Conservation (phyloP, 306 rosid species). For the Dicorynia guianensis region DNA sequence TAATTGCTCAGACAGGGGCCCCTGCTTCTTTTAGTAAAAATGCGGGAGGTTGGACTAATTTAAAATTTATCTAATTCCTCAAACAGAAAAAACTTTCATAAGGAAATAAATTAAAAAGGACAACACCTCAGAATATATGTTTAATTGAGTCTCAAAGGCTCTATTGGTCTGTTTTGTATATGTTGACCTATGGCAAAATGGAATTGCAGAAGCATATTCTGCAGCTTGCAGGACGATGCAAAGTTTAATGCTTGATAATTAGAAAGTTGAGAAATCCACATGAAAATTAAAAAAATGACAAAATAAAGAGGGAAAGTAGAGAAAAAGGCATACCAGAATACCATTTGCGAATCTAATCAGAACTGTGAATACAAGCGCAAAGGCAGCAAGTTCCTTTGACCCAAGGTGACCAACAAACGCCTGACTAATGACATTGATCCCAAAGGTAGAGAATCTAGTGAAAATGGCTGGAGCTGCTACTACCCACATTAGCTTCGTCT, state of each 20-base stretch:
- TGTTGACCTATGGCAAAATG: too few relatives aligned
- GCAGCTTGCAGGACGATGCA: too few relatives aligned
- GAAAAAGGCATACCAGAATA: slow-evolving; percentile 41
- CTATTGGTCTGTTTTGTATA: too few relatives aligned
- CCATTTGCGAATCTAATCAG: slow-evolving; percentile 54
- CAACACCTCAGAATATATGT: too few relatives aligned
- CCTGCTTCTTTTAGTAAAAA: not conserved
- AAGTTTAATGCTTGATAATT: not conserved
- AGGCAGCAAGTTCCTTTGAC: slow-evolving; percentile 55
- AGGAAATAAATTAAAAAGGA: too few relatives aligned
- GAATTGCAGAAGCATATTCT: too few relatives aligned
- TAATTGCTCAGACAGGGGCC: not conserved
- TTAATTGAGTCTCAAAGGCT: too few relatives aligned
- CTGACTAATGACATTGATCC: slow-evolving; percentile 54
- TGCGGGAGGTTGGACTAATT: not conserved
- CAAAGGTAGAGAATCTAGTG: slow-evolving; percentile 49
- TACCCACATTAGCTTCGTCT: slow-evolving; percentile 53
- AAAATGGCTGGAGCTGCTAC: slow-evolving; percentile 59
- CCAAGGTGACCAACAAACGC: slow-evolving; percentile 58
- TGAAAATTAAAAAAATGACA: not conserved
- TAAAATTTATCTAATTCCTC: not conserved
- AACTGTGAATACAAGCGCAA: slow-evolving; percentile 50
- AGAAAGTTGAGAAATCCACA: not conserved
- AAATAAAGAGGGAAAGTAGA: not conserved
- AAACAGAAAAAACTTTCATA: not conserved